Evolutionary conservation across 208 protist genomes (phyloP).

Genomic region (Baffinella frigidus): DNA sequence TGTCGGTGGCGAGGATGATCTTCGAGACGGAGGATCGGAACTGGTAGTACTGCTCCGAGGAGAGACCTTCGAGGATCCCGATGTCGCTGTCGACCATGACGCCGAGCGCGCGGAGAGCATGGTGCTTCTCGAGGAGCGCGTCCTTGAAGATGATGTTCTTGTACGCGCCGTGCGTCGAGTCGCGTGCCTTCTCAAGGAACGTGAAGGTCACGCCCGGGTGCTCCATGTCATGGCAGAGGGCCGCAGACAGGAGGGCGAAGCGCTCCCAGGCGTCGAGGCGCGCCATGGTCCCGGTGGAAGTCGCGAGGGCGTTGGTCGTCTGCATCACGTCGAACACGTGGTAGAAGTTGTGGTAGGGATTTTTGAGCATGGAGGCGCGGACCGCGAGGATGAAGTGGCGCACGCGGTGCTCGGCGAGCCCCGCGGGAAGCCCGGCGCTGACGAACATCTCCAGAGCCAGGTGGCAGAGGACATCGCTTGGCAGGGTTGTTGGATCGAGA

Average conservation of each 20-base stretch:
- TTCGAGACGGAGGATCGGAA: neutral
- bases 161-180: no score
- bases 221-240: conserved; percentile 91
- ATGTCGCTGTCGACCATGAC: neutral
- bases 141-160: no score
- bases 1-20: conserved; percentile 41
- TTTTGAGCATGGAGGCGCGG: neutral
- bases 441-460: no score
- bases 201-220: conserved; percentile 94
- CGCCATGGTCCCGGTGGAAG: neutral
- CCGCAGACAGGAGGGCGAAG: conserved; percentile 83
- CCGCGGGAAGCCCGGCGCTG: no score
- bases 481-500: no score
- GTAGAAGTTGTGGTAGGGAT: conserved; percentile 27
- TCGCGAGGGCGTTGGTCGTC: neutral
- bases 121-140: conserved; percentile 65
- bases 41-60: neutral
- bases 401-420: no score
- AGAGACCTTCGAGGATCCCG: neutral
- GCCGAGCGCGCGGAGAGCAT: neutral
- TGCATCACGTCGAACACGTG: conserved; percentile 2
- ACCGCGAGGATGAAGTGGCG: neutral
- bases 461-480: no score
- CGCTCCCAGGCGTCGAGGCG: conserved; percentile 77
- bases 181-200: conserved; percentile 78